Evolutionary conservation across 345 rosid species (phyloP), one percentile per base, ranked within the genome.

Genomic region (Aurinia saxatilis): DNA sequence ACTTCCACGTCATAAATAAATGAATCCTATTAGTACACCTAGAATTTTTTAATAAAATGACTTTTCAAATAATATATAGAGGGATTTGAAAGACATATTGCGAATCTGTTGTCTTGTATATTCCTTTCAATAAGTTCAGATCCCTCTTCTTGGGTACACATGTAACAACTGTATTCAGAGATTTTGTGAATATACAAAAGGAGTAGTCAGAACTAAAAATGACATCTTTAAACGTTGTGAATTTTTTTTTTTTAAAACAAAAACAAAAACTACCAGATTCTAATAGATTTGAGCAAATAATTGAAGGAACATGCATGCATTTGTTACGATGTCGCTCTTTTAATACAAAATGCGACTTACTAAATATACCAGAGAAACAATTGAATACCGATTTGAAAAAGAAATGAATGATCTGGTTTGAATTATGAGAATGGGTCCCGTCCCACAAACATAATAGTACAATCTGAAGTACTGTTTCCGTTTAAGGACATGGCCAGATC

Each of bases 381-480:
- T 18, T 11, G 15, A 5, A 2, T 21, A 21, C 25, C 2, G 25
- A 12, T n/a, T 19, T 13, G 0, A 9, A 10, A 37, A 62, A 10
- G 8, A 25, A 25, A 25, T 12, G 48, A 49, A 49, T 62, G 56
- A 46, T 60, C 54, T 60, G 50, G 65, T 35, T 60, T 8, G 6
- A 13, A 25, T 37, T 2, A 2, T 27, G 30, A 2, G 5, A 27
- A 5, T 3, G 30, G 25, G 4, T 4, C 25, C 25, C 25, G 4
- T 5, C 30, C 3, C 30, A 27, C 6, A 27, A 2, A 27, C 30
- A 21, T 21, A 21, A 21, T 21, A 52, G 73, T 60, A 68, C 67
- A 60, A 60, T 36, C 62, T 36, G 14, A 68, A 45, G 73, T 61
- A 60, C 56, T 69, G 47, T 69, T 68, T 69, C 56, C 62, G n/a